Base-by-base conservation (phyloP, 2,329 filamentous ascomycete genomes). In the Capronia epimyces region DNA sequence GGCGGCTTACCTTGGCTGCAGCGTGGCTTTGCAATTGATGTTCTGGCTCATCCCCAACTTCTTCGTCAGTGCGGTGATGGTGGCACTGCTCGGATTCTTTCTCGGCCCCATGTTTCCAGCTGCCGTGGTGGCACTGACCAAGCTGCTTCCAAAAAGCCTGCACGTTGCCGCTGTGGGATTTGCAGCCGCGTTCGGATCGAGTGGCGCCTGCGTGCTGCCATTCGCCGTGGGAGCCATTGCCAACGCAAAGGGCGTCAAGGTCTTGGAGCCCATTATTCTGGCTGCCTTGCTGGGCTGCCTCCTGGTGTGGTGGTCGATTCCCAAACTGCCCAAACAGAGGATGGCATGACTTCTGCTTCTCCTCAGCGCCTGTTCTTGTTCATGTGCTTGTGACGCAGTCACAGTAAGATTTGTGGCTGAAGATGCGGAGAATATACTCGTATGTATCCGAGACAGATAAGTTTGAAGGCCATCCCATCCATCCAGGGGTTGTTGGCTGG, bases 41-140 rank as follows among this genome's bases (percentile, higher is more conserved):
- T 89, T 89, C 72, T 91, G 86, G 86, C 78, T 89, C 6, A 81
- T 90, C 1, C 84, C 85, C 0, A 79, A 79, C 49, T 86, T 89
- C 61, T 73, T 83, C 48, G 81, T 86, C 29, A 85, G 83, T 0
- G 80, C 84, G n/a, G 72, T 88, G 22, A 81, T 84, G 36, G 82
- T 88, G 18, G 73, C 78, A 0, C 69, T 89, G 1, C 74, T 88
- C 50, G 87, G 87, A 1, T 86, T 89, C 71, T 87, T 89, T 62
- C 74, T 89, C 0, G 87, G 87, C 0, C 87, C 87, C 0, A 67
- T 90, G 22, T 90, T 89, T 62, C 85, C 86, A 0, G 83, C 57
- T 10, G 57, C 43, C 24, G 52, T 60, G 21, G 55, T 57, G 27
- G 52, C 44, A 18, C 43, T 55, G 3, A 60, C 55, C 40, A 57